phyloP scores from a whole-genome alignment of 75 land plant species.

The Pinus albicaulis region DNA sequence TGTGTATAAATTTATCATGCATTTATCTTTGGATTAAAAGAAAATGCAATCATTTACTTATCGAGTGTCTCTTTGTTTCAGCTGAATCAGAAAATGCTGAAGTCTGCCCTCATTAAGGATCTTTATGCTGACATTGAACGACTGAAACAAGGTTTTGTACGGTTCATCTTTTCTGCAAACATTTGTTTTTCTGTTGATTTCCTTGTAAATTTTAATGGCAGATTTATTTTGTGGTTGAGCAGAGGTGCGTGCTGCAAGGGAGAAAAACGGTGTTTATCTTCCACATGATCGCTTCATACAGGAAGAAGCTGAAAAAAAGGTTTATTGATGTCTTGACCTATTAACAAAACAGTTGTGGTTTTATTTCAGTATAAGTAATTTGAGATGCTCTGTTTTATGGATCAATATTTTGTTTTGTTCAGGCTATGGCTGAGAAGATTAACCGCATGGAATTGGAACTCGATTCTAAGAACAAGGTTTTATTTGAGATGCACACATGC shows the following conservation, averaged over 20 bases:
- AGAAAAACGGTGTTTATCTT: constrained; percentile 58
- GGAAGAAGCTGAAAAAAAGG: constrained; percentile 55
- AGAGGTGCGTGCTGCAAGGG: constrained; percentile 63
- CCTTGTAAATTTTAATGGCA: background rate
- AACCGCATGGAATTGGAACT: constrained; percentile 47
- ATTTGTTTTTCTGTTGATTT: background rate
- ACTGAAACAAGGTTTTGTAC: constrained; percentile 69
- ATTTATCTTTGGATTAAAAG: constrained; percentile 2
- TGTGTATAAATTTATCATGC: constrained; percentile 9
- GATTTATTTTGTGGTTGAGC: constrained; percentile 9
- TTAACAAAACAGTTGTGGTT: background rate
- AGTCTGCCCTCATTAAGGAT: constrained; percentile 93
- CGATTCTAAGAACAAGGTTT: constrained; percentile 44
- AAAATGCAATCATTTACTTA: background rate
- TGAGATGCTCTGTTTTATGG: background rate
- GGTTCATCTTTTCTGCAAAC: constrained; percentile 19
- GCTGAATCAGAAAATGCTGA: constrained; percentile 99
- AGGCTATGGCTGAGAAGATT: constrained; percentile 47
- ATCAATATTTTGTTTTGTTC: background rate
- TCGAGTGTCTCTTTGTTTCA: constrained; percentile 16
- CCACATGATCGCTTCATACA: constrained; percentile 49
- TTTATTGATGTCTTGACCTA: background rate
- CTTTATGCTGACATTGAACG: constrained; percentile 85
- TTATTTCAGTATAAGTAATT: background rate
- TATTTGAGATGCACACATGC: background rate